These are phyloP conservation scores for Alternaria tenuissima DNA, from an alignment of 2,329 filamentous ascomycete species.

Conservation along the genomic window DNA sequence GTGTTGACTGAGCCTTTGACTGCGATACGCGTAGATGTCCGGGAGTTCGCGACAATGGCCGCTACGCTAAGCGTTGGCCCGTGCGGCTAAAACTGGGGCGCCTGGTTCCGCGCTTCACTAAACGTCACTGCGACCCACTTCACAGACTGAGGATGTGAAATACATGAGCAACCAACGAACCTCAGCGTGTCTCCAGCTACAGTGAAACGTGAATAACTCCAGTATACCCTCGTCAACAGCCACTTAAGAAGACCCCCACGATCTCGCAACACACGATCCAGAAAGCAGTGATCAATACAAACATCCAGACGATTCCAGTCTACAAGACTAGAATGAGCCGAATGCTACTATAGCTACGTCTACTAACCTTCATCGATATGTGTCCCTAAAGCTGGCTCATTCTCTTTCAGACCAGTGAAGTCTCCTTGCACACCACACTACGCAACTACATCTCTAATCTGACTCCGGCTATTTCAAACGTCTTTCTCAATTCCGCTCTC, in stretches of 20 bases:
- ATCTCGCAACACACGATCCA: neutral
- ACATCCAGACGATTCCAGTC: too few species aligned
- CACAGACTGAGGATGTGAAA: neutral
- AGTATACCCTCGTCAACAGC: neutral
- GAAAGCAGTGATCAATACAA: too few species aligned
- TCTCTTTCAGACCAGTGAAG: too few species aligned
- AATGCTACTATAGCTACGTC: too few species aligned
- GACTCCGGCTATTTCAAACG: too few species aligned
- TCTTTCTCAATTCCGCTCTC: too few species aligned
- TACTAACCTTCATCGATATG: too few species aligned
- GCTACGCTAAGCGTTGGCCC: conserved; percentile 8
- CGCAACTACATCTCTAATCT: too few species aligned
- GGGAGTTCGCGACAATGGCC: conserved; percentile 20
- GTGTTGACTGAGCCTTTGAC: conserved; percentile 6
- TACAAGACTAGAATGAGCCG: too few species aligned
- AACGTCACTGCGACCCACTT: conserved; percentile 10
- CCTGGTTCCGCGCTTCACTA: conserved; percentile 11
- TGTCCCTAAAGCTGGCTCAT: too few species aligned
- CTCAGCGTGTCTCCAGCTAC: neutral
- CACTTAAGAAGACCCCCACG: too few species aligned
- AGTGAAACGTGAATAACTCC: neutral
- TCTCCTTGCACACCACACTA: too few species aligned
- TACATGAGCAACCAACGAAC: neutral
- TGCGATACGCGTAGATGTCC: conserved; percentile 16
- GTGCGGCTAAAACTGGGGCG: conserved; percentile 9